Evolutionary conservation across 2,329 filamentous ascomycete genomes (phyloP).

Genomic region (Alternaria burnsii): DNA sequence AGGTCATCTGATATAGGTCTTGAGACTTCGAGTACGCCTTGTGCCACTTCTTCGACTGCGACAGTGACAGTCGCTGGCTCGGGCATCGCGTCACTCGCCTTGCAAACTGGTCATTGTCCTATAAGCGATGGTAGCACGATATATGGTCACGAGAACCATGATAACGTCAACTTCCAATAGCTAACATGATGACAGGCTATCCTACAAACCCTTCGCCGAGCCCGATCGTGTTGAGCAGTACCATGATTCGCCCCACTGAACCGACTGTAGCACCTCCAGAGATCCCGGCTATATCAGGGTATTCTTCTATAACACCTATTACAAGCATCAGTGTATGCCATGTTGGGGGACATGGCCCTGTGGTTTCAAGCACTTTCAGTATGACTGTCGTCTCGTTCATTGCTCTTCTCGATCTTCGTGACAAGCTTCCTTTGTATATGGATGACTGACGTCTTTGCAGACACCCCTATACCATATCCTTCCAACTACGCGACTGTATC

Average conservation of each 20-base stretch:
- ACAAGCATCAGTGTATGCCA: neutral
- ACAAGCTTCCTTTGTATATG: neutral
- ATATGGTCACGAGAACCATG: neutral
- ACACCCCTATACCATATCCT: neutral
- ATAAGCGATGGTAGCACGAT: neutral
- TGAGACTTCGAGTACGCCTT: neutral
- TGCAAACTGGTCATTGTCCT: neutral
- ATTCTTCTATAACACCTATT: neutral
- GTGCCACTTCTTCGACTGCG: neutral
- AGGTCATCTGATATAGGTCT: neutral
- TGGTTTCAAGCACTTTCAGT: neutral
- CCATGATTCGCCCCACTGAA: neutral
- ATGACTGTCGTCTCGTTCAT: neutral
- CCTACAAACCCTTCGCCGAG: neutral
- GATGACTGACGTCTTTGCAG: neutral
- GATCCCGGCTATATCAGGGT: neutral
- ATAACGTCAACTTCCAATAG: neutral
- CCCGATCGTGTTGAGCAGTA: neutral
- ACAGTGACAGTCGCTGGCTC: neutral
- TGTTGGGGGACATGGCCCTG: neutral
- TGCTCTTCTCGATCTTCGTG: neutral
- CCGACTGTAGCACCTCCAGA: neutral
- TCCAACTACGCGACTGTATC: neutral
- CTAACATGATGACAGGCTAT: neutral
- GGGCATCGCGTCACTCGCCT: neutral